Evolutionary conservation across 805 yeast genomes (phyloP).

Genomic region (Yarrowia sp.): DNA sequence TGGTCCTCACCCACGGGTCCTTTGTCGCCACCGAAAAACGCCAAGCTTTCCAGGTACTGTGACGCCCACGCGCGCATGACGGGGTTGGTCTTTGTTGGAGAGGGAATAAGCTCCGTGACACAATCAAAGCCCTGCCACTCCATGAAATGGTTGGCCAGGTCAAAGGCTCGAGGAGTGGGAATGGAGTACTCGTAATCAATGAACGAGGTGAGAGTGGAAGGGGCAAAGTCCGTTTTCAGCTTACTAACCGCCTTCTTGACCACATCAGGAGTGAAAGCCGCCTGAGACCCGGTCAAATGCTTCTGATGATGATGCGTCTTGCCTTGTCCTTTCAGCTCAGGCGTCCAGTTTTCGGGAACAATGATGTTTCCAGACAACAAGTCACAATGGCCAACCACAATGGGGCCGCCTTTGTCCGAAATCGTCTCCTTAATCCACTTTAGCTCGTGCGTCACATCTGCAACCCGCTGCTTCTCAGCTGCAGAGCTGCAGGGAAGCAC

Average conservation of each 20-base stretch:
- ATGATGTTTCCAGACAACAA: slow-evolving; percentile 71
- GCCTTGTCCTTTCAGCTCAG: background rate
- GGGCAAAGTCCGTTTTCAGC: background rate
- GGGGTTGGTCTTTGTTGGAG: slow-evolving; percentile 46
- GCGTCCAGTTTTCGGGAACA: slow-evolving; percentile 29
- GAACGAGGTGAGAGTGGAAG: slow-evolving; percentile 41
- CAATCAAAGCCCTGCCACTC: slow-evolving; percentile 94
- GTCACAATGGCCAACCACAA: slow-evolving; percentile 69
- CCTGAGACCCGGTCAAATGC: background rate
- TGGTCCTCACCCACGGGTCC: slow-evolving; percentile 33
- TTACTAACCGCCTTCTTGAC: too few relatives aligned
- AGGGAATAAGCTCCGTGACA: slow-evolving; percentile 57
- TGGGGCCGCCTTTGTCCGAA: slow-evolving; percentile 46
- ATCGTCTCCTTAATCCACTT: slow-evolving; percentile 51
- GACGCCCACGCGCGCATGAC: slow-evolving; percentile 57
- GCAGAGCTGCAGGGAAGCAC: slow-evolving; percentile 51
- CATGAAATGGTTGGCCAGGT: slow-evolving; percentile 87
- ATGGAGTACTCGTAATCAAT: slow-evolving; percentile 97
- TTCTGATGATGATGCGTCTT: background rate
- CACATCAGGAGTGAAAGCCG: background rate
- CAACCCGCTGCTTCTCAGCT: slow-evolving; percentile 41
- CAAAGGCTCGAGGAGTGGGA: slow-evolving; percentile 83
- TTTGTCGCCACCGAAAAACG: slow-evolving; percentile 26
- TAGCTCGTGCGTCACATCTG: slow-evolving; percentile 51
- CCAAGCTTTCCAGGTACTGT: slow-evolving; percentile 49